Percentiles rank a stretch among this genome's conserved stretches.
phyloP scores from a whole-genome alignment of 2,329 filamentous ascomycete species.

The Tolypocladium tropicale region DNA sequence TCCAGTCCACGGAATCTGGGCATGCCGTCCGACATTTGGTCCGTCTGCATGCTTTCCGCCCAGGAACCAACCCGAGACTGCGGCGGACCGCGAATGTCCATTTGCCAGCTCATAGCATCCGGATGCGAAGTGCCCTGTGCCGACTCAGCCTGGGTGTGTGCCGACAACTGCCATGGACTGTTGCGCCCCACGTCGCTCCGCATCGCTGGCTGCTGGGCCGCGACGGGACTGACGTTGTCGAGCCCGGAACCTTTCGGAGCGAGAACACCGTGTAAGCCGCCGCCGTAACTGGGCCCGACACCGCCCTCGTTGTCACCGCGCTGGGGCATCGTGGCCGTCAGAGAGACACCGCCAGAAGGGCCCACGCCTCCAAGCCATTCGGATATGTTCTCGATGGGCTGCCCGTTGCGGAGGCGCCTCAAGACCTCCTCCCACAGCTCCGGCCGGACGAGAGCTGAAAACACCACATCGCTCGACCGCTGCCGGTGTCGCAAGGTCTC shows the following conservation, averaged over 20 bases:
- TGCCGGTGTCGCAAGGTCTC: conserved; percentile 45
- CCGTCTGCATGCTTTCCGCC: conserved; percentile 32
- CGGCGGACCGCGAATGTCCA: conserved; percentile 26
- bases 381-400: conserved; percentile 44
- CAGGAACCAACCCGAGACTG: conserved; percentile 39
- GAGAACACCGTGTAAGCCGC: conserved; percentile 8
- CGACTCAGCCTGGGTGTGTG: conserved; percentile 34
- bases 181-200: conserved; percentile 30
- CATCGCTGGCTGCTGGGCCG: conserved; percentile 14
- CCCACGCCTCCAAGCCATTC: conserved; percentile 36
- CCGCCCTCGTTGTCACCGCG: conserved; percentile 7
- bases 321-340: conserved; percentile 17
- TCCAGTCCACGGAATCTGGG: conserved; percentile 31
- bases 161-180: conserved; percentile 39
- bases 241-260: conserved; percentile 20
- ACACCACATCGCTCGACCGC: conserved; percentile 42
- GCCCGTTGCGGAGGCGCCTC: conserved; percentile 40
- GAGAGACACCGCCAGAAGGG: conserved; percentile 17
- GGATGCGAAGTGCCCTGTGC: conserved; percentile 36
- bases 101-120: conserved; percentile 35
- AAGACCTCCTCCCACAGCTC: conserved; percentile 45
- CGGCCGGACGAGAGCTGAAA: conserved; percentile 41
- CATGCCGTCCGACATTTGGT: conserved; percentile 18
- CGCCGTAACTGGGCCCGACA: conserved; percentile 10
- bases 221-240: conserved; percentile 18